Conservation (phyloP, 176 grass and related monocot species). For the Ensete glaucum region DNA sequence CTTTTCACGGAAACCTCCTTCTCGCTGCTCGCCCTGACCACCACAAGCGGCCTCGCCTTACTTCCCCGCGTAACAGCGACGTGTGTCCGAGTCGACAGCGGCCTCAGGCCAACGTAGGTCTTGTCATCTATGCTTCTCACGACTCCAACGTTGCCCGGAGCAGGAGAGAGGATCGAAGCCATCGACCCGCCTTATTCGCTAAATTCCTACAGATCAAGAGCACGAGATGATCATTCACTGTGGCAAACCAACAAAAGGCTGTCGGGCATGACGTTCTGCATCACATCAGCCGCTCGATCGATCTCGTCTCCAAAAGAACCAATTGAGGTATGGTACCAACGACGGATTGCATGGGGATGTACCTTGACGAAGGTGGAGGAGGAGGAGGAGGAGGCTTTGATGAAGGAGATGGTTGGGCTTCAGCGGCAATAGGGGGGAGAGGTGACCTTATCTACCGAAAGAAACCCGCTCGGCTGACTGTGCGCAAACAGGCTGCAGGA, state of each 20-base stretch:
- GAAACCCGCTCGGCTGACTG: too few relatives aligned
- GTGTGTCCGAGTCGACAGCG: conserved; percentile 24
- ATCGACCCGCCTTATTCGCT: conserved; percentile 13
- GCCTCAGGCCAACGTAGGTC: conserved; percentile 27
- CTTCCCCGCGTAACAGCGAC: conserved; percentile 7
- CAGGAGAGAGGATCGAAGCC: conserved; percentile 60
- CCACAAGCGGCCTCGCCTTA: conserved; percentile 10
- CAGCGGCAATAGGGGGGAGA: too few relatives aligned
- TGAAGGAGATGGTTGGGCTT: too few relatives aligned
- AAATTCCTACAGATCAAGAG: neutral
- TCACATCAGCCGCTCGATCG: too few relatives aligned
- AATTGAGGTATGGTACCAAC: too few relatives aligned
- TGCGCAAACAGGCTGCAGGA: too few relatives aligned
- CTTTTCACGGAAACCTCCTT: conserved; percentile 46
- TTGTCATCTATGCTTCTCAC: conserved; percentile 31
- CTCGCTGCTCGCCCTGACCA: conserved; percentile 55
- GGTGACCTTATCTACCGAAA: too few relatives aligned
- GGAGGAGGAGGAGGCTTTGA: too few relatives aligned
- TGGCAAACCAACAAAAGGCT: neutral
- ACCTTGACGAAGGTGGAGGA: too few relatives aligned
- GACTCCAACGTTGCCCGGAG: conserved; percentile 45
- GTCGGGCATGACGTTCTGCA: neutral
- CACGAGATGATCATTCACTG: neutral
- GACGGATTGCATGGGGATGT: too few relatives aligned
- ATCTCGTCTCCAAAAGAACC: too few relatives aligned